phyloP scores from a whole-genome alignment of 176 grass and related monocot species.

The Oryza punctata region DNA sequence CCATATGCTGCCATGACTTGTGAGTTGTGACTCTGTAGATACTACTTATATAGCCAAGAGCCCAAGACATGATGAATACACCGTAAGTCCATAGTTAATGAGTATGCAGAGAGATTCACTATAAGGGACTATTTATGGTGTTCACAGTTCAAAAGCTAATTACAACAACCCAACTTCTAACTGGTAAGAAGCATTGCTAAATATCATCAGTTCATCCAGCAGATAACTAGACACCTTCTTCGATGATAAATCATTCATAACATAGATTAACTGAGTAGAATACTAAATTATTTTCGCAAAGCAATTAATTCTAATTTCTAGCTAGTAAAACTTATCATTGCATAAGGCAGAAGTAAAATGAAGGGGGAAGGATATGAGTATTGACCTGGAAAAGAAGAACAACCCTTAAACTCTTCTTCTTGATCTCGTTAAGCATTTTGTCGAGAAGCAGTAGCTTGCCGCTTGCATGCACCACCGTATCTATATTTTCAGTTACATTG shows the following conservation, averaged over 20 bases:
- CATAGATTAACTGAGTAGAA: not conserved
- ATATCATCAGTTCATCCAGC: not conserved
- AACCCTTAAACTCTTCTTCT: conserved; percentile 51
- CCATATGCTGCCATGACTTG: not conserved
- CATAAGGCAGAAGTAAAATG: conserved; percentile 9
- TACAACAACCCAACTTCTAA: conserved; percentile 22
- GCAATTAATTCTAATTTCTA: not conserved
- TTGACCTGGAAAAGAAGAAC: conserved; percentile 86
- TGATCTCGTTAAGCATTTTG: conserved; percentile 74
- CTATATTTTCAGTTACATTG: conserved; percentile 39
- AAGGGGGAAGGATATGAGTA: not conserved
- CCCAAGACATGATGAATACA: conserved; percentile 3
- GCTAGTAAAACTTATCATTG: conserved; percentile 19
- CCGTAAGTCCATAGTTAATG: not conserved
- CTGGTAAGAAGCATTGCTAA: not conserved
- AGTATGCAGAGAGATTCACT: not conserved
- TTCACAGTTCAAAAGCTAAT: conserved; percentile 12
- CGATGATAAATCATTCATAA: conserved; percentile 14
- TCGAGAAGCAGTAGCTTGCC: conserved; percentile 80
- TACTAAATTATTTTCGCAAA: conserved; percentile 10
- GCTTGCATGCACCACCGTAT: conserved; percentile 55
- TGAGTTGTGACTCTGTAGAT: not conserved
- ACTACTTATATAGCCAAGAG: not conserved
- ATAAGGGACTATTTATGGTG: not conserved
- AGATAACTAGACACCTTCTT: conserved; percentile 27